Percentiles rank a stretch among this genome's conserved stretches.
phyloP scores from a whole-genome alignment of 2,329 filamentous ascomycete species.

The Ceratocystis lukuohia region DNA sequence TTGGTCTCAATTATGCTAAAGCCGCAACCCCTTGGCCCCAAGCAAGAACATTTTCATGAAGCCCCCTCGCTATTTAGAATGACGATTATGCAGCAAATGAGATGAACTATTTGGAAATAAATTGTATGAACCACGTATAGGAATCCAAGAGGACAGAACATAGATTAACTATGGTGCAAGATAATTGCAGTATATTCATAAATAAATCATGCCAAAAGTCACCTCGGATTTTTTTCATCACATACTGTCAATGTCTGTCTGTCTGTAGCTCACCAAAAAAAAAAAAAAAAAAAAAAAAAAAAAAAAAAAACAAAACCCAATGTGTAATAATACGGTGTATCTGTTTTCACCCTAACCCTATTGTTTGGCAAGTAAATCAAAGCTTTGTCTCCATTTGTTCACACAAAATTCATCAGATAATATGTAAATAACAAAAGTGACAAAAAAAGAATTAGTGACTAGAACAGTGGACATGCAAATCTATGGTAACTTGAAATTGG shows the following conservation, averaged over 20 bases:
- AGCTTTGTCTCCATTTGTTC: not conserved
- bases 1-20: not conserved
- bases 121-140: too few relatives aligned
- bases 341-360: slow-evolving; percentile 13
- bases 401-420: not conserved
- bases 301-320: too few relatives aligned
- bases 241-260: too few relatives aligned
- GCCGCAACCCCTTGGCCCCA: not conserved
- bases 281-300: too few relatives aligned
- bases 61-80: too few relatives aligned
- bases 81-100: too few relatives aligned
- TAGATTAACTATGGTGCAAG: not conserved
- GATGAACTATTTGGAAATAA: too few relatives aligned
- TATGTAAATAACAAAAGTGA: not conserved
- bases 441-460: not conserved
- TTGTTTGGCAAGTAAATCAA: not conserved
- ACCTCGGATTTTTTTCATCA: too few relatives aligned
- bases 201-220: too few relatives aligned
- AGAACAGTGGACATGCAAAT: slow-evolving; percentile 1
- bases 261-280: too few relatives aligned
- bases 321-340: too few relatives aligned
- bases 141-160: not conserved
- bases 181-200: not conserved
- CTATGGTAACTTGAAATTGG: not conserved
- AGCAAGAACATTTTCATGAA: too few relatives aligned